These are phyloP conservation scores for Phyllosticta citriasiana DNA, from an alignment of 2,329 filamentous ascomycete genomes.

Conservation along the genomic window DNA sequence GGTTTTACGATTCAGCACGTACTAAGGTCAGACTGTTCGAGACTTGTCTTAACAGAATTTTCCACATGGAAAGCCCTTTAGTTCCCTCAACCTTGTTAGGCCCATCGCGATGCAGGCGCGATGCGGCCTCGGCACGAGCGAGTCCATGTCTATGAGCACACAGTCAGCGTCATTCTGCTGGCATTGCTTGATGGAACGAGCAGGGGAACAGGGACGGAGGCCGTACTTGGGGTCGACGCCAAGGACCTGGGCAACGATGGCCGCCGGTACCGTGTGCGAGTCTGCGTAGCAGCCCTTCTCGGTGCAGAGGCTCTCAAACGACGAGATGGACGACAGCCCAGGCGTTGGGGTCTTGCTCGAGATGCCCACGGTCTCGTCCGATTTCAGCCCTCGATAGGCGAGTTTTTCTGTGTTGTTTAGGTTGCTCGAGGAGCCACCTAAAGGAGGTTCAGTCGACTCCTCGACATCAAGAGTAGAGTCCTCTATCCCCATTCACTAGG, in stretches of 20 bases:
- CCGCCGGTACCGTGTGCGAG: conserved; percentile 27
- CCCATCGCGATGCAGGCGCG: conserved; percentile 56
- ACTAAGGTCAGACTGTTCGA: conserved; percentile 66
- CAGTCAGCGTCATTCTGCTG: not conserved
- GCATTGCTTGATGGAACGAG: not conserved
- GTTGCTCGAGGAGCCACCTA: conserved; percentile 21
- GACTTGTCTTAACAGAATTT: conserved; percentile 66
- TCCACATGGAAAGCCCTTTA: conserved; percentile 62
- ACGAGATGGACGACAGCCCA: not conserved
- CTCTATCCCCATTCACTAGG: conserved; percentile 34
- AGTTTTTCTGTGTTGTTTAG: not conserved
- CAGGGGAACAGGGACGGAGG: not conserved
- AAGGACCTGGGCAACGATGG: conserved; percentile 26
- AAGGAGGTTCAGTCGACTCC: conserved; percentile 34
- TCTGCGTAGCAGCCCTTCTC: conserved; percentile 16
- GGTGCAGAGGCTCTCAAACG: not conserved
- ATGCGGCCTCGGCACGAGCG: conserved; percentile 50
- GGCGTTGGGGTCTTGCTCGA: not conserved
- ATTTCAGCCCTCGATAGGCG: not conserved
- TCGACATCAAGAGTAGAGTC: conserved; percentile 26
- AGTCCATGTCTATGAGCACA: conserved; percentile 45
- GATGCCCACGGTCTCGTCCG: not conserved
- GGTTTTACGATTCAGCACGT: conserved; percentile 17
- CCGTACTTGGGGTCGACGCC: conserved; percentile 26
- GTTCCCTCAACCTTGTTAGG: conserved; percentile 62